Base-by-base conservation (phyloP, 805 yeast genomes). In the Candida arabinofermentans region DNA sequence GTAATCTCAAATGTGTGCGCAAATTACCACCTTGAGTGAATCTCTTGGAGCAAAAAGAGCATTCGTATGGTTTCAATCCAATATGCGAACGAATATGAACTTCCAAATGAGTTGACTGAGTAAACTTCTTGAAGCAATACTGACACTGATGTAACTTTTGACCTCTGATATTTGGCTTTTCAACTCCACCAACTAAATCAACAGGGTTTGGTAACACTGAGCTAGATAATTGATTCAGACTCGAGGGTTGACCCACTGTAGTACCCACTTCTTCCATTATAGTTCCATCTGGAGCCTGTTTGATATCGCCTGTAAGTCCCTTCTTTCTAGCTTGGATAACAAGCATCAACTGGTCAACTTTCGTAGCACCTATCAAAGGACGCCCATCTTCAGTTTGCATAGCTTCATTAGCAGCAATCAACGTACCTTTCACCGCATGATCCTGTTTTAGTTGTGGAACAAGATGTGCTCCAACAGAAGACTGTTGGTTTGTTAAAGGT, bases 21-120 rank as follows among this genome's bases (percentile, higher is more conserved):
- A 89, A 67, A 61, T 88, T 88, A 18, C 96, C 96, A 35, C 96
- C 91, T 60, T 88, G 96, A 0, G 96, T 86, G 52, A 88, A 88
- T 40, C 83, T 64, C 61, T 88, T 88, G 13, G 79, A 83, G 66
- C 96, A 89, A 53, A 69, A 83, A 17, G 74, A 72, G 61, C 96
- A 89, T 53, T 74, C 80, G 59, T 81, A 88, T 8, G 96, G 96
- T 55, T 88, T 83, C 48, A 77, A 76, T 0, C 96, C 96, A 54
- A 88, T 82, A 59, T 88, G 96, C 0, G 91, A 81, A 50, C 96
- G 69, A 6, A 86, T 78, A 61, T 88, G 96, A 14, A 89, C 96
- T 50, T 88, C 96, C 53, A 89, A 66, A 63, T 88, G 96, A 5
- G 96, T 90, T n/a, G 88, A 72, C 59, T 90, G 97, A 1, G 90